Conservation (phyloP, 129 eudicot species). For the Oenanthe sinensis region DNA sequence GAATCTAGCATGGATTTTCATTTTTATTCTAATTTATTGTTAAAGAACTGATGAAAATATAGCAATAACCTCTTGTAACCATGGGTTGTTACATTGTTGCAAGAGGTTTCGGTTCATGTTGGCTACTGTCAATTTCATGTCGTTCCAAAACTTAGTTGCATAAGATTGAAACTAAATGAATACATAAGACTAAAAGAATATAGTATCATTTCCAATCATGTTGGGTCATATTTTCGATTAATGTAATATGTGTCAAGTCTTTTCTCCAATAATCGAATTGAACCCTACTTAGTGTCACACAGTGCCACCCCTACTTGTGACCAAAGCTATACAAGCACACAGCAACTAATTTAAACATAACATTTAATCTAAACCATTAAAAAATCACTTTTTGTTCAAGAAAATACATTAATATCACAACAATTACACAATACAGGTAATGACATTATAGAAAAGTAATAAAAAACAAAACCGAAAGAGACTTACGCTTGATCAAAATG, state of each 20-base stretch:
- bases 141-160: no score
- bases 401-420: neutral
- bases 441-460: neutral
- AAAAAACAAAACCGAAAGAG: neutral
- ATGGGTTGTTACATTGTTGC: no score
- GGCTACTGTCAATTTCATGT: no score
- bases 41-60: no score
- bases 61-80: neutral
- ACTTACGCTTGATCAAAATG: conserved; percentile 71
- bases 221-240: neutral
- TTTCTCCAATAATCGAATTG: neutral
- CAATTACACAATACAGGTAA: neutral
- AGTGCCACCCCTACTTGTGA: neutral
- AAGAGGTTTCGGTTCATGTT: no score
- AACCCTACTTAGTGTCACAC: neutral
- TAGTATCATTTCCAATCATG: neutral
- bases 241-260: no score
- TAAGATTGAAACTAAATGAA: no score
- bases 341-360: neutral
- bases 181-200: no score
- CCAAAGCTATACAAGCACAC: neutral
- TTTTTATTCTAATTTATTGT: no score
- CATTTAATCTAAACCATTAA: neutral
- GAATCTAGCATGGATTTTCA: neutral
- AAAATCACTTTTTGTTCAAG: neutral